Conservation (phyloP, 2,329 filamentous ascomycete species). For the Fusarium virguliforme region DNA sequence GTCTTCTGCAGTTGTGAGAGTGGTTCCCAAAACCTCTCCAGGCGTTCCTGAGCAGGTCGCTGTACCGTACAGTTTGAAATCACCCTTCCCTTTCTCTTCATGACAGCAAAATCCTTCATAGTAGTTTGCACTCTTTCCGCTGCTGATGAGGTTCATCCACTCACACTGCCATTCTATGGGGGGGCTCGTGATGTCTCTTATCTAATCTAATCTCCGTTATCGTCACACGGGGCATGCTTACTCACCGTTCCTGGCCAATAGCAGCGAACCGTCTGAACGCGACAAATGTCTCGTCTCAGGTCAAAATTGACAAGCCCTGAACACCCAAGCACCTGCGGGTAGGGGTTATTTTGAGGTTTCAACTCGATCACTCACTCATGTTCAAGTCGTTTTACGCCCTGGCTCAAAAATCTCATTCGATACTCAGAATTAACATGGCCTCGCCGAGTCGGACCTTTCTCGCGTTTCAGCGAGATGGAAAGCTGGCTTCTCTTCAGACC, state of each 20-base stretch:
- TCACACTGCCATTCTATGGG: too few species aligned
- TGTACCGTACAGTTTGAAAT: too few species aligned
- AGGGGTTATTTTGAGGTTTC: too few species aligned
- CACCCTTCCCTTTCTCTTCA: too few species aligned
- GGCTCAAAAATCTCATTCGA: neutral
- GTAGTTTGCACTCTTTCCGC: too few species aligned
- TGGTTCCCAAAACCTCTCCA: too few species aligned
- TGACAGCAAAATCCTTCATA: too few species aligned
- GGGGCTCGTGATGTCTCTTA: neutral
- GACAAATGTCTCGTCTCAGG: neutral
- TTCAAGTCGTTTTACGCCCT: neutral
- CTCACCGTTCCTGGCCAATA: neutral
- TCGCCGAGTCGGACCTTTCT: slow-evolving; percentile 51
- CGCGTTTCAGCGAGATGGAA: slow-evolving; percentile 62
- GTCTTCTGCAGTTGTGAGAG: too few species aligned
- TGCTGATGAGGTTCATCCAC: too few species aligned
- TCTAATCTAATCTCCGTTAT: neutral
- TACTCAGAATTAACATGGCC: slow-evolving; percentile 36
- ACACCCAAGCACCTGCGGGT: neutral
- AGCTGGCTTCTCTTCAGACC: slow-evolving; percentile 62
- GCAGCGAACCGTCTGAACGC: neutral
- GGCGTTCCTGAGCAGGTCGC: too few species aligned
- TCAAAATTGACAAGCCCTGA: neutral
- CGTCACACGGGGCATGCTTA: neutral
- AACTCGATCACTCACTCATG: neutral